phyloP scores from a whole-genome alignment of 306 rosid genomes.

The Quercus mongolica region DNA sequence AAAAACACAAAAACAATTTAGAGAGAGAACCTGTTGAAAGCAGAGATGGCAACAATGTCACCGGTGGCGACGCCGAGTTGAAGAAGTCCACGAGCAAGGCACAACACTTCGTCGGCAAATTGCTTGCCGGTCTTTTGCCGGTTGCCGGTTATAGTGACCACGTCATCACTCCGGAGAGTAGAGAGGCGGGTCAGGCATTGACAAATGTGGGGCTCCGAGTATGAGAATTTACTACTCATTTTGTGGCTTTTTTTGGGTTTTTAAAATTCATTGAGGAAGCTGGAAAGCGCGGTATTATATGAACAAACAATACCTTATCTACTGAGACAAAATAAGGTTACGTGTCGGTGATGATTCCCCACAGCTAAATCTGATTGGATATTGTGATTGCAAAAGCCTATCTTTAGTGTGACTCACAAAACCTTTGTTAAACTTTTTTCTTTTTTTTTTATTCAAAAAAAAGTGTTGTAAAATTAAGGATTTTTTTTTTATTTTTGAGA shows the following conservation, averaged over 20 bases:
- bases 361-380: not conserved
- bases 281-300: not conserved
- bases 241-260: not conserved
- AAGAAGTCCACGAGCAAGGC: conserved; percentile 55
- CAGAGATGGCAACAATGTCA: conserved; percentile 71
- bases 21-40: conserved; percentile 56
- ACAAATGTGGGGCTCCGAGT: conserved; percentile 60
- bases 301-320: not conserved
- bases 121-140: conserved; percentile 47
- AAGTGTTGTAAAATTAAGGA: too few relatives aligned
- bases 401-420: too few relatives aligned
- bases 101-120: conserved; percentile 51
- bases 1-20: not conserved
- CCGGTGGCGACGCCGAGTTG: conserved; percentile 56
- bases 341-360: not conserved
- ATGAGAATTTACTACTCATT: conserved; percentile 34
- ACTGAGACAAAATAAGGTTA: not conserved
- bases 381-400: not conserved
- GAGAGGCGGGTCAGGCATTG: conserved; percentile 62
- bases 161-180: conserved; percentile 29
- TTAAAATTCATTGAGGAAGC: too few relatives aligned
- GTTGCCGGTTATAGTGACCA: conserved; percentile 42
- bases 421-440: too few relatives aligned
- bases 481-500: too few relatives aligned
- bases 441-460: too few relatives aligned